Evolutionary conservation across 805 yeast genomes (phyloP).

Genomic region (Metschnikowia hibisci): DNA sequence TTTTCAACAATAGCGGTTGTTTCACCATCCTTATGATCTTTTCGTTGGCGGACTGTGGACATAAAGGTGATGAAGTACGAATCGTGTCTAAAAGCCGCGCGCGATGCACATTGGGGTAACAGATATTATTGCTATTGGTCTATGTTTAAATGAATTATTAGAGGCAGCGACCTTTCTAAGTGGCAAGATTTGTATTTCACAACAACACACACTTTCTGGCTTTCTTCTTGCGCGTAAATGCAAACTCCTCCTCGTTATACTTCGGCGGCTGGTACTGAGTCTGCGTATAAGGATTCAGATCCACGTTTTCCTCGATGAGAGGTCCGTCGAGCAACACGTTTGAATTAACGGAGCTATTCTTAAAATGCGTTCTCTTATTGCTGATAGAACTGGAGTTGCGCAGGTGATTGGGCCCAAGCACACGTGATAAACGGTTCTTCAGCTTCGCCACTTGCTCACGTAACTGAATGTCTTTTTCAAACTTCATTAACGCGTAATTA

Average conservation of each 20-base stretch:
- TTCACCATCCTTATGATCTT: neutral
- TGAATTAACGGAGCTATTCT: conserved; percentile 35
- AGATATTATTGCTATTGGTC: no score
- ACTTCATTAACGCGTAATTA: conserved; percentile 50
- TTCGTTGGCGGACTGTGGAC: neutral
- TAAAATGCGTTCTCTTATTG: conserved; percentile 33
- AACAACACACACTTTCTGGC: conserved; percentile 33
- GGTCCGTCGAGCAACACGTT: conserved; percentile 38
- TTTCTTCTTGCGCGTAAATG: conserved; percentile 34
- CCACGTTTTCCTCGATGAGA: conserved; percentile 34
- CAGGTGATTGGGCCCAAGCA: conserved; percentile 22
- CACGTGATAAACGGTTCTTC: conserved; percentile 33
- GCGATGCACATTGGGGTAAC: neutral
- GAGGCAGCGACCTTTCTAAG: no score
- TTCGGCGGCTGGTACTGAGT: conserved; percentile 14
- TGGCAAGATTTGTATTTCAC: conserved; percentile 8
- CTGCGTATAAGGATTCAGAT: conserved; percentile 35
- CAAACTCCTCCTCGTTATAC: conserved; percentile 41
- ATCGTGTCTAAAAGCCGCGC: neutral
- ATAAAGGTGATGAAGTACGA: neutral
- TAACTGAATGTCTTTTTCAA: conserved; percentile 34
- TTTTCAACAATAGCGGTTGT: neutral
- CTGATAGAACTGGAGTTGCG: conserved; percentile 18
- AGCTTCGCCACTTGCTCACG: conserved; percentile 36
- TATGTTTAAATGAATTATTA: no score